Evolutionary conservation across 225 moss, liverwort and hornwort species (phyloP), one percentile per base, ranked within the genome.

Genomic region (Lunularia cruciata): DNA sequence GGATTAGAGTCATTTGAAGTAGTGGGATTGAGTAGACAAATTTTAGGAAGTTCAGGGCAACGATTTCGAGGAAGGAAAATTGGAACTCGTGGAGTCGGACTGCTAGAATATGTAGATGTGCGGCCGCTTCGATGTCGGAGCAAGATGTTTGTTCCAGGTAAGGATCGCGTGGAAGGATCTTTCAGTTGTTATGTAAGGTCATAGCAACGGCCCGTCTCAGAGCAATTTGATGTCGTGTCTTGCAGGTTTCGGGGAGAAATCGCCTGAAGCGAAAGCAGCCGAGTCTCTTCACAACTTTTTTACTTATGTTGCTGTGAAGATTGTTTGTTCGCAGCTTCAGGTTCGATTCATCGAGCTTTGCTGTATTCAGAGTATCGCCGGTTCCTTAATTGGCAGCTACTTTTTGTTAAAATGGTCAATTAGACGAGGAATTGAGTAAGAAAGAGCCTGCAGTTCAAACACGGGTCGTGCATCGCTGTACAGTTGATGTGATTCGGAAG

Each of bases 111-210:
- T 68, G 63, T 47, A 84, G 77, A 70, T 56, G 76, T 81, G 13
- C 78, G 82, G 67, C 67, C 72, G n/a, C n/a, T n/a, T n/a, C n/a
- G n/a, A n/a, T n/a, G n/a, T n/a, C n/a, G n/a, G n/a, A n/a, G n/a
- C 71, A 92, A 92, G 81, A 92, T 92, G 92, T 92, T 92, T 73
- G 89, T 92, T 3, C 92, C 92, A 86, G 92, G 92, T 89, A 83
- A 56, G 54, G 30, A 43, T 45, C 52, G 27, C 5, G 5, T 43
- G 43, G n/a, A n/a, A n/a, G n/a, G n/a, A n/a, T n/a, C n/a, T n/a
- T n/a, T 46, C 36, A 25, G 14, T 25, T 31, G 42, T 20, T 8
- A 19, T 40, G 49, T n/a, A n/a, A n/a, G n/a, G n/a, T n/a, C n/a
- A n/a, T n/a, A n/a, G n/a, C n/a, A 51, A 51, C n/a, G 13, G 5